Percentiles rank a stretch among this genome's conserved stretches.
Conservation (phyloP, 2,329 filamentous ascomycete genomes). For the Colletotrichum ledebouriae region DNA sequence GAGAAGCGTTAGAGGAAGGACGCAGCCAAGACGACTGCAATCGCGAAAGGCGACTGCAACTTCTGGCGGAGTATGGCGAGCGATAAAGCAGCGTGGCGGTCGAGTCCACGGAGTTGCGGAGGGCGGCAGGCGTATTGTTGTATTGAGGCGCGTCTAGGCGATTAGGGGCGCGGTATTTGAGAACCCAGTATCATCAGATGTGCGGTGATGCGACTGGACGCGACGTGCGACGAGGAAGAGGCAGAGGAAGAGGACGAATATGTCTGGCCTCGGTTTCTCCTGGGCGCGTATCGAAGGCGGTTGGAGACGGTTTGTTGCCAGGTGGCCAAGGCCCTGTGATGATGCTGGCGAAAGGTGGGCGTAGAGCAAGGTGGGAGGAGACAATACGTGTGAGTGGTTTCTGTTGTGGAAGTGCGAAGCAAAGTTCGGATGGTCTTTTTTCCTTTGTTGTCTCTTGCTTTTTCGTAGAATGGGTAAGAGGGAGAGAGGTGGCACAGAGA, state of each 20-base stretch:
- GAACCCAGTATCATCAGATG: constrained; percentile 19
- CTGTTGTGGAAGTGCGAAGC: neutral
- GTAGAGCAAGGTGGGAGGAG: constrained; percentile 1
- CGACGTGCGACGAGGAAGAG: constrained; percentile 1
- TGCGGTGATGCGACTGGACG: constrained; percentile 5
- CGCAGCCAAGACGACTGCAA: neutral
- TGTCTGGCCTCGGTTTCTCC: neutral
- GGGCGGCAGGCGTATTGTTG: constrained; percentile 12
- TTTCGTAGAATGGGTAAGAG: neutral
- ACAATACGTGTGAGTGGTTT: constrained; percentile 9
- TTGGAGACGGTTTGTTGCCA: constrained; percentile 7
- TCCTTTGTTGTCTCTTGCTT: neutral
- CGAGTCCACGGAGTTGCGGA: constrained; percentile 26
- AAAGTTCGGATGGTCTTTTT: constrained; percentile 23
- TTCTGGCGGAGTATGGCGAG: constrained; percentile 13
- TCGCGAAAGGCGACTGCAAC: neutral
- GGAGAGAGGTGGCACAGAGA: neutral
- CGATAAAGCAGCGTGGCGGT: constrained; percentile 21
- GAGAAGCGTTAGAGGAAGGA: neutral
- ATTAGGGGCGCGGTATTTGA: constrained; percentile 25
- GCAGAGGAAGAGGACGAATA: neutral
- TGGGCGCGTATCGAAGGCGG: neutral
- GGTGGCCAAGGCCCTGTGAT: constrained; percentile 26
- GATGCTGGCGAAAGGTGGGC: neutral
- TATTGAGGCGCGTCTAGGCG: constrained; percentile 17